These are phyloP conservation scores for Rhodotorula glutinis DNA, from an alignment of 1,284 basidiomycete genomes.

Conservation along the genomic window DNA sequence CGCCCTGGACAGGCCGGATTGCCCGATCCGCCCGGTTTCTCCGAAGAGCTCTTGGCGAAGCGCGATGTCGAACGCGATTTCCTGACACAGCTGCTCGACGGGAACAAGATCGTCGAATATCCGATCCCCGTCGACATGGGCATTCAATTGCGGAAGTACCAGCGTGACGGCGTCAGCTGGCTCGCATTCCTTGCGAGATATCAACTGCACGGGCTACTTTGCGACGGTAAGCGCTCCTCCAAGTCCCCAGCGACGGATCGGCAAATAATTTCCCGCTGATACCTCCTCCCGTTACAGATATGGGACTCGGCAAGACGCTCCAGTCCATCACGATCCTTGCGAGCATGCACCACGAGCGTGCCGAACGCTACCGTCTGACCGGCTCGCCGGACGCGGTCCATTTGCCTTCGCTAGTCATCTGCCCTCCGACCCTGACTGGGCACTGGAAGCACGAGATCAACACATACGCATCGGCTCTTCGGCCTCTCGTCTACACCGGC, in stretches of 20 bases:
- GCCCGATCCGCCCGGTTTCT: constrained; percentile 90
- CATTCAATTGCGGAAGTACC: constrained; percentile 92
- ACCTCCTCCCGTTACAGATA: constrained; percentile 59
- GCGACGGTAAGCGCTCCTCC: constrained; percentile 75
- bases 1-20: constrained; percentile 67
- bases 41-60: constrained; percentile 80
- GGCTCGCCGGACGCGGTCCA: constrained; percentile 74
- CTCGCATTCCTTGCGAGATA: constrained; percentile 94
- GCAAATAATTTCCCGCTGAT: too few species aligned
- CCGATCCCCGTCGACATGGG: constrained; percentile 82
- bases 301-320: constrained; percentile 97
- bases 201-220: constrained; percentile 95
- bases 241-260: too few species aligned
- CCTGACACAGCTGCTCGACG: constrained; percentile 88
- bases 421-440: constrained; percentile 93
- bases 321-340: constrained; percentile 98
- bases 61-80: constrained; percentile 87
- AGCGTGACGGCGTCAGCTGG: constrained; percentile 99
- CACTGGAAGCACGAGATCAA: constrained; percentile 98
- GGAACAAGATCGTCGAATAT: constrained; percentile 91
- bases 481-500: constrained; percentile 85
- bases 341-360: constrained; percentile 86
- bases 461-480: constrained; percentile 84
- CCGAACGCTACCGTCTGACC: constrained; percentile 64
- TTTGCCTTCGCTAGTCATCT: constrained; percentile 90